Evolutionary conservation across 345 rosid species (phyloP).

Genomic region (Limnanthes douglasii): DNA sequence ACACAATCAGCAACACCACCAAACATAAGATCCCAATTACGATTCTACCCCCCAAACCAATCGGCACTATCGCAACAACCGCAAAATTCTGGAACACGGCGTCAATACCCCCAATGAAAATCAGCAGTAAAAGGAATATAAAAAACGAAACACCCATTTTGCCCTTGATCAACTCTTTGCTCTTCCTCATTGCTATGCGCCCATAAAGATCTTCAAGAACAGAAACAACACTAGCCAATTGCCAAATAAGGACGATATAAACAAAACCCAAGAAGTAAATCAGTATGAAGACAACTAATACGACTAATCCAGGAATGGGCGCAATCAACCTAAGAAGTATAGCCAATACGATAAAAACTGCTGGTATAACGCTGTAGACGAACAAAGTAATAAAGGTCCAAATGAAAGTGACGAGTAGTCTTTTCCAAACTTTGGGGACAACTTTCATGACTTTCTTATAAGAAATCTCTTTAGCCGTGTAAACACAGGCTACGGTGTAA

Average conservation of each 20-base stretch:
- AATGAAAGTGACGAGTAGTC: constrained; percentile 63
- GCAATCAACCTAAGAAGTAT: constrained; percentile 34
- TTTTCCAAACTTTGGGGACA: constrained; percentile 68
- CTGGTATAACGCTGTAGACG: constrained; percentile 37
- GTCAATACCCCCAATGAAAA: constrained; percentile 23
- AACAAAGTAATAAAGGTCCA: constrained; percentile 66
- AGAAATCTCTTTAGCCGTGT: constrained; percentile 69
- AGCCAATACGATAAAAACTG: constrained; percentile 28
- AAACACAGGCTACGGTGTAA: constrained; percentile 86
- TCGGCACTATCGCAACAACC: constrained; percentile 49
- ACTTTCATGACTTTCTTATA: constrained; percentile 60
- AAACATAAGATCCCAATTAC: constrained; percentile 69
- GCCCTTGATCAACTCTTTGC: constrained; percentile 75
- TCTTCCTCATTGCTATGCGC: constrained; percentile 78
- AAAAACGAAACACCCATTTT: constrained; percentile 44
- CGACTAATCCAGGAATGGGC: constrained; percentile 24
- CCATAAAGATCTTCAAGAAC: constrained; percentile 79
- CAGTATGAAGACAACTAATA: constrained; percentile 29
- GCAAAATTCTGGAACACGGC: constrained; percentile 39
- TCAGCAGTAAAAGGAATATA: constrained; percentile 39
- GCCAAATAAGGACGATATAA: constrained; percentile 83
- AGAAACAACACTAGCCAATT: constrained; percentile 87
- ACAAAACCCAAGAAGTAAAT: constrained; percentile 69
- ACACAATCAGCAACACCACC: constrained; percentile 71
- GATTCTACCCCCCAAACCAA: constrained; percentile 46